Base-by-base conservation (phyloP, 306 rosid species). In the Begonia peltatifolia region DNA sequence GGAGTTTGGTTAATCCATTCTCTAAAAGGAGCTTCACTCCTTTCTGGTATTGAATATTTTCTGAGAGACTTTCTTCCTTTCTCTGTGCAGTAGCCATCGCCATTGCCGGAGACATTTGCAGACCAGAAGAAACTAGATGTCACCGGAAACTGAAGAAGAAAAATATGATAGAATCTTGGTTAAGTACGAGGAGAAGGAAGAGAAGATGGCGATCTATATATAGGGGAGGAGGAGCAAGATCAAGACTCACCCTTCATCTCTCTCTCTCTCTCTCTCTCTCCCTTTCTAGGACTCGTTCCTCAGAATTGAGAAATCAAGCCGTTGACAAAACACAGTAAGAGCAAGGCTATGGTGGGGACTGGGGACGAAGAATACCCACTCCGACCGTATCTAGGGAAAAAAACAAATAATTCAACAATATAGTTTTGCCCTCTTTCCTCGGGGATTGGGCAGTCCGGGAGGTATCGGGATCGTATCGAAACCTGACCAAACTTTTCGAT, bases 1-100 rank as follows among this genome's bases (percentile, higher is more conserved):
- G 95, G 6, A 86, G 62, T n/a, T 11, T 68, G 18, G 56, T 57
- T 52, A 82, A 46, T 12, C 95, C 87, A 64, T 46, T 77, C n/a
- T 82, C 93, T 30, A 56, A 59, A 0, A 86, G 75, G 41, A 72
- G 76, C 66, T 79, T 77, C 64, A 82, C 88, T 41, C 95, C 88
- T 62, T 75, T 82, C 25, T 75, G 79, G 68, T 64, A 73, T 42
- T 48, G 52, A 10, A 3, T 15, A 5, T 9, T 48, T 48, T 48
- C 15, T 2, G 22, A n/a, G 14, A 15, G 14, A 4, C 0, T 9
- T 11, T 14, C 22, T 10, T 50, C 11, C 10, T 17, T 13, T 47
- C 16, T 13, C 16, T 6, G 15, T 13, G 50, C 9, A 4, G 50
- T 12, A 12, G 0, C 20, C 6, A n/a, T 15, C 12, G 53, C 53